Conservation (phyloP, 441 rosid species). For the California macrophylla region DNA sequence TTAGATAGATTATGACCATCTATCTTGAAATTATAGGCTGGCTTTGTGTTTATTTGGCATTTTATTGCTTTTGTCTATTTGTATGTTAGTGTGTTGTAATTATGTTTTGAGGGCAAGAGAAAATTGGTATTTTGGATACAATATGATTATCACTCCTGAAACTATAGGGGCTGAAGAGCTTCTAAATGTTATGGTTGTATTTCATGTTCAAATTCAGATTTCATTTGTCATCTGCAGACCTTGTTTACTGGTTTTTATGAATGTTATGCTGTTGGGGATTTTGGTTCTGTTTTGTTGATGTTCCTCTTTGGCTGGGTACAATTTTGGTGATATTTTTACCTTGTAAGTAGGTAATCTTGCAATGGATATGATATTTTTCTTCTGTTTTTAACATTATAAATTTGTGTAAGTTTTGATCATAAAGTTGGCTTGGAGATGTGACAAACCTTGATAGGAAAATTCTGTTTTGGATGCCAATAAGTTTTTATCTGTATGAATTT, state of each 20-base stretch:
- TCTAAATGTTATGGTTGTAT: not conserved
- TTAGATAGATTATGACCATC: not conserved
- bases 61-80: not conserved
- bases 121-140: not conserved
- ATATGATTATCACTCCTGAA: too few relatives aligned
- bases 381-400: too few relatives aligned
- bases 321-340: too few relatives aligned
- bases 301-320: not conserved
- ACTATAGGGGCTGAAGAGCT: too few relatives aligned
- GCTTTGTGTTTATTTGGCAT: not conserved
- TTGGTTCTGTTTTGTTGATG: not conserved
- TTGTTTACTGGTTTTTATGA: not conserved
- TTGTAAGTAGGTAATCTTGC: too few relatives aligned
- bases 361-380: too few relatives aligned
- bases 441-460: too few relatives aligned
- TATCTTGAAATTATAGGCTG: too few relatives aligned
- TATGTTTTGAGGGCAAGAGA: not conserved
- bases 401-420: too few relatives aligned
- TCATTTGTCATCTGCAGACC: not conserved
- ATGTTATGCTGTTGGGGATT: not conserved
- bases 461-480: too few relatives aligned
- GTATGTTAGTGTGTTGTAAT: not conserved
- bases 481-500: not conserved
- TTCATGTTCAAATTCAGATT: not conserved
- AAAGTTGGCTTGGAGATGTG: not conserved